Evolutionary conservation across 2,329 filamentous ascomycete species (phyloP), one percentile per base, ranked within the genome.

Genomic region (Nakataea oryzae): DNA sequence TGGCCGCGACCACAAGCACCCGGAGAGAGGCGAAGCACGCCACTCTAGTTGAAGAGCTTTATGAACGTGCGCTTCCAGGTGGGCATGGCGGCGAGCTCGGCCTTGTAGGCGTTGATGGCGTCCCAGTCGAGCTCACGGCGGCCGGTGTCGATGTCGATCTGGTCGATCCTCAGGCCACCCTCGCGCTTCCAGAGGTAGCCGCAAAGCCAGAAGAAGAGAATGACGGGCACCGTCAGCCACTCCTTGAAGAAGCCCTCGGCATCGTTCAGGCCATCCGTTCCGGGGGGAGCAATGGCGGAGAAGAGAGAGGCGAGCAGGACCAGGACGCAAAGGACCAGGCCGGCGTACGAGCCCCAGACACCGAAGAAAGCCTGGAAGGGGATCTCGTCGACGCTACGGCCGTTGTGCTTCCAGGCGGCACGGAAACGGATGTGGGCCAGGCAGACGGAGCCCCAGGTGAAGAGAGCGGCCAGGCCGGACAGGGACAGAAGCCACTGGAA

Each of bases 121-220:
- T 87, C 84, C 84, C 84, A 88, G 70, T 89, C 81, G 60, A 87
- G 78, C 72, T 84, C 80, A 63, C 86, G 80, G 54, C 86, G 81
- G 64, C 86, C 86, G 30, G 79, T 81, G 69, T 90, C 86, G 61
- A 90, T 79, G 67, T 90, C 86, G 63, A 90, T 88, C 66, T 89
- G 74, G 30, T 77, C 73, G 2, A 83, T 71, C 28, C 71, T 78
- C 61, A 86, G 76, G 83, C 84, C 89, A 24, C 81, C 80, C 28
- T 77, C 72, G 55, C 83, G 76, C 79, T 90, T 90, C 86, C 86
- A 89, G 65, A 83, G 17, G 70, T 81, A 88, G 8, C 86, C 84
- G 57, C 70, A 69, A 57, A 76, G 58, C 79, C 81, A 86, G 72
- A 86, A 86, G 64, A 74, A 60, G 6, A 83, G 65, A 54, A 84